A percentile compares a stretch with the other conserved stretches of the same genome.
These are phyloP conservation scores for Candida quercuum DNA, from an alignment of 805 yeast genomes.

Conservation along the genomic window DNA sequence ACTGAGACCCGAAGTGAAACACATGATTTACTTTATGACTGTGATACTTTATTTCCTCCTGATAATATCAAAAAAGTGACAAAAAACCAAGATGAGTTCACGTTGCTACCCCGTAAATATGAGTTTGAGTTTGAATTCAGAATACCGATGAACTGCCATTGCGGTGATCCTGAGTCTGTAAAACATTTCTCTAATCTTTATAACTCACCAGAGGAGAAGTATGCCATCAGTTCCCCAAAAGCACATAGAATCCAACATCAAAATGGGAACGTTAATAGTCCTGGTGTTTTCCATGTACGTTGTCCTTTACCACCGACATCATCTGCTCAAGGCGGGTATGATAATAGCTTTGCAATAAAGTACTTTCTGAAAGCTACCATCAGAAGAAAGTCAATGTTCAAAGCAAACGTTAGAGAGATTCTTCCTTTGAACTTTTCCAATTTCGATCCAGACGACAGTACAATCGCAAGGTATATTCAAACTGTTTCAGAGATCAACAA, in stretches of 20 bases:
- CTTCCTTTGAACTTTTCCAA: conserved; percentile 37
- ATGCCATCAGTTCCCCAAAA: conserved; percentile 3
- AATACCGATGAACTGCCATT: conserved; percentile 27
- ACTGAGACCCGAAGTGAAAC: conserved; percentile 3
- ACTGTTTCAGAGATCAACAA: not conserved
- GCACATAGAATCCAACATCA: conserved; percentile 1
- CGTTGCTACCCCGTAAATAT: conserved; percentile 40
- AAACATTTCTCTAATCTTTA: conserved; percentile 11
- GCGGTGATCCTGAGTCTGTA: conserved; percentile 13
- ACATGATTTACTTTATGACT: conserved; percentile 46
- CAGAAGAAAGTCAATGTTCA: conserved; percentile 43
- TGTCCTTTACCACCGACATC: conserved; percentile 8
- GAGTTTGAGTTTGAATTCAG: conserved; percentile 36
- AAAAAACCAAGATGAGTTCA: conserved; percentile 25
- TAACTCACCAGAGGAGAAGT: conserved; percentile 11
- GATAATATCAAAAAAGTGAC: conserved; percentile 40
- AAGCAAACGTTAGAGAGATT: conserved; percentile 38
- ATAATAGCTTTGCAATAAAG: not conserved
- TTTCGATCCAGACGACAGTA: conserved; percentile 37
- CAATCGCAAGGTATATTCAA: conserved; percentile 1
- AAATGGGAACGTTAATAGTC: not conserved
- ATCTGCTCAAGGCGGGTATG: not conserved
- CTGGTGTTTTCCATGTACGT: not conserved
- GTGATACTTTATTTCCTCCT: conserved; percentile 47
- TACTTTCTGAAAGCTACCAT: conserved; percentile 62